These are phyloP conservation scores for Sodiomyces alkalinus DNA, from an alignment of 2,329 filamentous ascomycete genomes.

Conservation along the genomic window DNA sequence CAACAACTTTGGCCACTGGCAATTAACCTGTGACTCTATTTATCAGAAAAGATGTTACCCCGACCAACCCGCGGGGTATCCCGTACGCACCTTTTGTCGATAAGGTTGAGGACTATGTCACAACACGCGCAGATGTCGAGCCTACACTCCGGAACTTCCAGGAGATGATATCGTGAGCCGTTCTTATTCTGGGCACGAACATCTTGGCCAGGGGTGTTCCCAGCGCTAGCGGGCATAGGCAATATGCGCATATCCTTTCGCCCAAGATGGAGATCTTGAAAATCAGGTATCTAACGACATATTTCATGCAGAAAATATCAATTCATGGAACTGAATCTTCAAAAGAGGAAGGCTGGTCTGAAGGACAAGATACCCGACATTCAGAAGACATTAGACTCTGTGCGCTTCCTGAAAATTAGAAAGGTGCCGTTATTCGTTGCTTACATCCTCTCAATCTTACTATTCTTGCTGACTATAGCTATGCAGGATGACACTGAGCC, in stretches of 20 bases:
- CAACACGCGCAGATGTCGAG: constrained; percentile 65
- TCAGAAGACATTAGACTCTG: constrained; percentile 85
- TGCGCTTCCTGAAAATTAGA: constrained; percentile 66
- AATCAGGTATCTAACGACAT: not conserved
- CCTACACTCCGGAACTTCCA: constrained; percentile 70
- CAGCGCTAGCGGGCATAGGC: no score
- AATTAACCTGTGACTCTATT: not conserved
- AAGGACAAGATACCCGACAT: constrained; percentile 97
- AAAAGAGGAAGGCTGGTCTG: constrained; percentile 64
- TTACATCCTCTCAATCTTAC: no score
- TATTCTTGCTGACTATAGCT: constrained; percentile 2
- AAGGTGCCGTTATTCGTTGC: constrained; percentile 33
- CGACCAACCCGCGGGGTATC: constrained; percentile 70
- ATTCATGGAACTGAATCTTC: constrained; percentile 95
- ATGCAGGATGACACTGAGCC: constrained; percentile 41
- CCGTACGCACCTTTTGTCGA: constrained; percentile 76
- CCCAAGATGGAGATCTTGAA: no score
- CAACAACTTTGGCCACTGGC: no score
- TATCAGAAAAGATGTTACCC: constrained; percentile 30
- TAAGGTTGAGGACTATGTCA: constrained; percentile 77
- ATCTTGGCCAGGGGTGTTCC: no score
- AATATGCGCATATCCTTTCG: no score
- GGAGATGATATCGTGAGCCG: constrained; percentile 77
- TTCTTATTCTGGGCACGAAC: no score
- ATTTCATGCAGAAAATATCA: constrained; percentile 71